These are phyloP conservation scores for Mycena belliarum DNA, from an alignment of 768 basidiomycete genomes.

Conservation along the genomic window DNA sequence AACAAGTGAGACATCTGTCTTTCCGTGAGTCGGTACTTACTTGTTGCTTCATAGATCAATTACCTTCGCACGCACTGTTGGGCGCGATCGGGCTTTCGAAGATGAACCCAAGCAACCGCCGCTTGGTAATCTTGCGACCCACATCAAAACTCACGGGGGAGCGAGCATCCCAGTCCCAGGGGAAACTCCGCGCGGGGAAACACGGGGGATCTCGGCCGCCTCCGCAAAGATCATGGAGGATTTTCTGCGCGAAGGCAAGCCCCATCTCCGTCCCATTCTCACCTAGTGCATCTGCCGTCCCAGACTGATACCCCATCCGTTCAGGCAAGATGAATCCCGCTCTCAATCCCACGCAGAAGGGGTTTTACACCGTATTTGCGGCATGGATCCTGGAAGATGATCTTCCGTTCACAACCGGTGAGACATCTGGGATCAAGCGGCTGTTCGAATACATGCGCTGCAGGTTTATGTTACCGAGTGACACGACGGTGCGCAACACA, in stretches of 20 bases:
- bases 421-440: background rate
- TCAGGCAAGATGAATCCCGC: slow-evolving; percentile 35
- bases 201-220: background rate
- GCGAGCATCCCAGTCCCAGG: slow-evolving; percentile 1
- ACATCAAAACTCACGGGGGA: slow-evolving; percentile 14
- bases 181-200: slow-evolving; percentile 16
- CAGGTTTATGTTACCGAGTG: slow-evolving; percentile 14
- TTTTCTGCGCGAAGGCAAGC: slow-evolving; percentile 33
- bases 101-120: slow-evolving; percentile 23
- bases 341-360: slow-evolving; percentile 25
- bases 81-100: slow-evolving; percentile 14
- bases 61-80: slow-evolving; percentile 8
- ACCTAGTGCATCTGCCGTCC: too few relatives aligned
- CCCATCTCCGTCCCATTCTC: too few relatives aligned
- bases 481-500: slow-evolving; percentile 29
- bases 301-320: too few relatives aligned
- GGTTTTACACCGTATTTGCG: slow-evolving; percentile 31
- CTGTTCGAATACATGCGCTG: background rate
- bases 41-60: background rate
- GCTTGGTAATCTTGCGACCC: slow-evolving; percentile 30
- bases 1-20: background rate
- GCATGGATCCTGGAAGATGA: slow-evolving; percentile 35
- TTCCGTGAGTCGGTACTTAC: background rate
- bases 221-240: slow-evolving; percentile 28
- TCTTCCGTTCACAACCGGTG: slow-evolving; percentile 32